Base-by-base conservation (phyloP, 2,329 filamentous ascomycete species). In the Dothideomycetes sp. region DNA sequence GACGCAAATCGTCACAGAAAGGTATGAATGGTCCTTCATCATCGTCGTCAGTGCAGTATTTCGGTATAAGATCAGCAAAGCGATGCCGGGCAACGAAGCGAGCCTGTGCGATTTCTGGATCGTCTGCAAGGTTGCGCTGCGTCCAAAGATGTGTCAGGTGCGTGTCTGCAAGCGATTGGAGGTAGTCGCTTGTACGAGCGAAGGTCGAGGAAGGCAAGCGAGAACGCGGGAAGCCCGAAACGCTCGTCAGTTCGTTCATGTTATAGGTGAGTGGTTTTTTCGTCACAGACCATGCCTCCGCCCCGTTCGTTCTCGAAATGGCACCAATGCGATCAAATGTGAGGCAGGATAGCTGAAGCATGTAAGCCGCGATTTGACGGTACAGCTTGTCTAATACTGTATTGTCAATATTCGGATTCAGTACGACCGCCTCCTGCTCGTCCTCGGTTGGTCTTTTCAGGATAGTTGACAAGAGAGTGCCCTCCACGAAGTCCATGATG, bases 111-210 rank as follows among this genome's bases (percentile, higher is more conserved):
- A 57, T 3, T 69, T 68, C 47, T 62, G 63, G n/a, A 52, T 68
- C 16, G 60, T 62, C 19, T 56, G 60, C n/a, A 65, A 69, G 40
- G 64, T 70, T 42, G 61, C 63, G 9, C 54, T 62, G 32, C 66
- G 66, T 63, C 46, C 70, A 7, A 64, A 70, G 52, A 61, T 68
- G 17, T 64, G 41, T 37, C 5, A 54, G 35, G 27, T 58, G 50
- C 37, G 55, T 38, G 14, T 44, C 29, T 3, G 58, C 50, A 24
- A 56, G n/a, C 3, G 44, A 49, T 19, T 40, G 15, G 45, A 63
- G 47, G 49, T 57, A 63, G 30, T 56, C 55, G 40, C 47, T 54
- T 19, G 55, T 47, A 34, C 46, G 36, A 36, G 53, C 41, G 45
- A 62, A 64, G 4, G 52, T 47, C 4, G 46, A 35, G 0, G 51